Percentiles rank a stretch among this genome's conserved stretches.
Conservation (phyloP, 208 protist genomes). For the Endotrypanum monterogeii region DNA sequence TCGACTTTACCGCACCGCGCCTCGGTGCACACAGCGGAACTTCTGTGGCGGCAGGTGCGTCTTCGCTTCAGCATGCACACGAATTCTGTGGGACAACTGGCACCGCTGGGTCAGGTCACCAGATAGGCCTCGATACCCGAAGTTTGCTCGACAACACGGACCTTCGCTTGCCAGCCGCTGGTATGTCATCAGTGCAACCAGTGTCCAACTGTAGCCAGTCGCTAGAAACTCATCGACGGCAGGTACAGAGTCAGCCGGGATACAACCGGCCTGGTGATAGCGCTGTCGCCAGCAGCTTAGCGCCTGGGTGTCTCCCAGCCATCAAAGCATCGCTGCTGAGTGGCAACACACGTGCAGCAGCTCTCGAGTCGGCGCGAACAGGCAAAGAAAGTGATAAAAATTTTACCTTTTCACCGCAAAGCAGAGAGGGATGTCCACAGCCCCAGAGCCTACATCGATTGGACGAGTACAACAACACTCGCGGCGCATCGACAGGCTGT, state of each 20-base stretch:
- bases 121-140: not conserved
- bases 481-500: constrained; percentile 1
- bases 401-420: not conserved
- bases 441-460: not conserved
- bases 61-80: not conserved
- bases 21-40: constrained; percentile 23
- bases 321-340: constrained; percentile 2
- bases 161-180: not conserved
- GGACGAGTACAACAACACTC: not conserved
- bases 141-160: not conserved
- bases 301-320: not conserved
- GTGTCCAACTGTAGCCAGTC: not conserved
- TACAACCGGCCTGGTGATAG: constrained; percentile 5
- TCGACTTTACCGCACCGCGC: constrained; percentile 15
- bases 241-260: not conserved
- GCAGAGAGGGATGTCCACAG: not conserved
- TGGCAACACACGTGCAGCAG: not conserved
- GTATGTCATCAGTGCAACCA: not conserved
- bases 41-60: constrained; percentile 3
- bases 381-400: not conserved
- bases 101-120: not conserved
- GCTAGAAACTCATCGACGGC: constrained; percentile 3
- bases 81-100: not conserved
- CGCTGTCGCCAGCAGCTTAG: constrained; percentile 11
- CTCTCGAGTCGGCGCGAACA: not conserved